Conservation (phyloP, 1,284 basidiomycete species). For the Boletellus deceptivus region DNA sequence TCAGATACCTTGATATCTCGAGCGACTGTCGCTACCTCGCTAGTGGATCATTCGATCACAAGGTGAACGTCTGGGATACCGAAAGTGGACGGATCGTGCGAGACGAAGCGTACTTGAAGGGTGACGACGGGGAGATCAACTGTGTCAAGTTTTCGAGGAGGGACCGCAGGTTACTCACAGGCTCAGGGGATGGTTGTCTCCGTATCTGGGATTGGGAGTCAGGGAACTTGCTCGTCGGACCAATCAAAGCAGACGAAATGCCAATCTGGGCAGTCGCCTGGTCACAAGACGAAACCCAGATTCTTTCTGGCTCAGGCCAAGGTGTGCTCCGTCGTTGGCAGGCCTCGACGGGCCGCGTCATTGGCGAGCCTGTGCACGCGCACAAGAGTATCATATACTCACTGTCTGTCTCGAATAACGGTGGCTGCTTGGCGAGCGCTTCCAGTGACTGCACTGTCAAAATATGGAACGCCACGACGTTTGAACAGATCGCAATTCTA, state of each 20-base stretch:
- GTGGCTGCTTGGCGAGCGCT: conserved; percentile 26
- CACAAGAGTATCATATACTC: conserved; percentile 29
- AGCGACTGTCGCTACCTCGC: conserved; percentile 29
- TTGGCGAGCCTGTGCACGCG: conserved; percentile 26
- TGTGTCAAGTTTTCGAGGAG: conserved; percentile 30
- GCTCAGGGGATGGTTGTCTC: conserved; percentile 30
- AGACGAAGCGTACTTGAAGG: conserved; percentile 21
- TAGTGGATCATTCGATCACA: conserved; percentile 35
- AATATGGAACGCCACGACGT: conserved; percentile 30
- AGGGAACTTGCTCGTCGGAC: conserved; percentile 24
- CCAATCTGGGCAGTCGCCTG: conserved; percentile 31
- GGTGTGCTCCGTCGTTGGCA: conserved; percentile 29
- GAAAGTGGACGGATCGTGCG: conserved; percentile 24
- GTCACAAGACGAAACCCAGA: conserved; percentile 30
- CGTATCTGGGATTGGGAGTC: conserved; percentile 30
- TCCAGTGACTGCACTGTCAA: conserved; percentile 32
- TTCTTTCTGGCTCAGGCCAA: conserved; percentile 26
- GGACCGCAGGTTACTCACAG: conserved; percentile 26
- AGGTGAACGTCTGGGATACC: conserved; percentile 30
- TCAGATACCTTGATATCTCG: conserved; percentile 31
- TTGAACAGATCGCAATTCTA: conserved; percentile 25
- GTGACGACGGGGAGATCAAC: conserved; percentile 27
- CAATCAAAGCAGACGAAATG: conserved; percentile 20
- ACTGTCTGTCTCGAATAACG: conserved; percentile 27
- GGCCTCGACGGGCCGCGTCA: conserved; percentile 16